phyloP scores from a whole-genome alignment of 2,329 filamentous ascomycete genomes.

The Sclerotinia spermophila region DNA sequence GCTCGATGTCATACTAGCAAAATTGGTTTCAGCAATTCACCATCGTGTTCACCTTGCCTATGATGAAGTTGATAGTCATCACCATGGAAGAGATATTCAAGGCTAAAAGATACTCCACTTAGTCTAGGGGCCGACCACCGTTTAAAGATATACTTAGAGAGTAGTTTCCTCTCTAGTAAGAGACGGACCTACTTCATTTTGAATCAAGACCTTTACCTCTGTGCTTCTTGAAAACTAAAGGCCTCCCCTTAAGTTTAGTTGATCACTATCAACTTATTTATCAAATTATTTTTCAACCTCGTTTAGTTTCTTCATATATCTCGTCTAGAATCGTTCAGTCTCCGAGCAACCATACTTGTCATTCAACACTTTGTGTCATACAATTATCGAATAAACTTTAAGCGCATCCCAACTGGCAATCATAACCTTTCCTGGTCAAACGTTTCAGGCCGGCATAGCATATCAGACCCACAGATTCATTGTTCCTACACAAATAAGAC shows the following conservation, averaged over 20 bases:
- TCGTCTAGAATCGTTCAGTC: not conserved
- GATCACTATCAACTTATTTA: not conserved
- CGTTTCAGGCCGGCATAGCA: not conserved
- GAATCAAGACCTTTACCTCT: not conserved
- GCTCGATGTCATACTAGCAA: conserved; percentile 12
- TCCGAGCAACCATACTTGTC: not conserved
- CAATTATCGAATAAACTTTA: not conserved
- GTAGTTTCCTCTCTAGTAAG: conserved; percentile 7
- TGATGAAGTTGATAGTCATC: conserved; percentile 1
- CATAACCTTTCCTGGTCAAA: conserved; percentile 1
- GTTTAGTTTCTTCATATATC: not conserved
- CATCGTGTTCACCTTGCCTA: not conserved
- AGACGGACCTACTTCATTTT: not conserved
- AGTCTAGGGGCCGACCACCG: not conserved
- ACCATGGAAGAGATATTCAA: conserved; percentile 3
- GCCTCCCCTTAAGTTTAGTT: not conserved
- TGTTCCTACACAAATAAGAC: not conserved
- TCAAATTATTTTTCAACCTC: not conserved
- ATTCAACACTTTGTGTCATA: not conserved
- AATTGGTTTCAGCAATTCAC: not conserved
- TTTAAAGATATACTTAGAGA: not conserved
- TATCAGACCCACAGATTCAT: not conserved
- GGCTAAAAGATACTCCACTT: not conserved
- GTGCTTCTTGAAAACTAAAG: conserved; percentile 1
- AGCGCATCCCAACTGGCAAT: not conserved